These are phyloP conservation scores for Phaseolus coccineus DNA, from an alignment of 331 rosid genomes.

Conservation along the genomic window DNA sequence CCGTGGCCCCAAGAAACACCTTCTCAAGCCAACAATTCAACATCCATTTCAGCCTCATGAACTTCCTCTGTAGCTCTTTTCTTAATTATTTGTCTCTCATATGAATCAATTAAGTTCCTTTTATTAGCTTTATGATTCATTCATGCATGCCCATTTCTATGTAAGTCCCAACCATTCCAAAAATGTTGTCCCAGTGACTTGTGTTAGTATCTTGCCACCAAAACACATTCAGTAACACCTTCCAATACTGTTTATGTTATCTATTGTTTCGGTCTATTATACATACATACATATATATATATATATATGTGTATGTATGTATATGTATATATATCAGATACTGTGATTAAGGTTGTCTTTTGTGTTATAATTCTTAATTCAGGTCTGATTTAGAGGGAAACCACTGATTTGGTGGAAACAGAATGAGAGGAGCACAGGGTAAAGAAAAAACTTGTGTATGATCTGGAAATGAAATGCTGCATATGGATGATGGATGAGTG, in stretches of 20 bases:
- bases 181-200: constrained; percentile 5
- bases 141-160: constrained; percentile 31
- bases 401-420: constrained; percentile 21
- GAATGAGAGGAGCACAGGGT: background rate
- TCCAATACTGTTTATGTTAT: constrained; percentile 22
- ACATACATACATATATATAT: background rate
- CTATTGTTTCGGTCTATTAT: constrained; percentile 14
- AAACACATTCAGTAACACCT: constrained; percentile 13
- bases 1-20: constrained; percentile 67
- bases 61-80: constrained; percentile 51
- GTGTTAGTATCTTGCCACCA: background rate
- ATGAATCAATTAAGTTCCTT: constrained; percentile 34
- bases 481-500: background rate
- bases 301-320: no score
- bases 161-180: constrained; percentile 4
- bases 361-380: background rate
- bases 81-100: background rate
- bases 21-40: constrained; percentile 58
- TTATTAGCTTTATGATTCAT: constrained; percentile 20
- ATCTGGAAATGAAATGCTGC: constrained; percentile 34
- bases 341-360: background rate
- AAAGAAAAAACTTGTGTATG: background rate
- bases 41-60: constrained; percentile 60
- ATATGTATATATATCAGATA: background rate
- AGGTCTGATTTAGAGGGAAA: constrained; percentile 15